Base-by-base conservation (phyloP, 2,329 filamentous ascomycete species). In the Trichophyton mentagrophytes region DNA sequence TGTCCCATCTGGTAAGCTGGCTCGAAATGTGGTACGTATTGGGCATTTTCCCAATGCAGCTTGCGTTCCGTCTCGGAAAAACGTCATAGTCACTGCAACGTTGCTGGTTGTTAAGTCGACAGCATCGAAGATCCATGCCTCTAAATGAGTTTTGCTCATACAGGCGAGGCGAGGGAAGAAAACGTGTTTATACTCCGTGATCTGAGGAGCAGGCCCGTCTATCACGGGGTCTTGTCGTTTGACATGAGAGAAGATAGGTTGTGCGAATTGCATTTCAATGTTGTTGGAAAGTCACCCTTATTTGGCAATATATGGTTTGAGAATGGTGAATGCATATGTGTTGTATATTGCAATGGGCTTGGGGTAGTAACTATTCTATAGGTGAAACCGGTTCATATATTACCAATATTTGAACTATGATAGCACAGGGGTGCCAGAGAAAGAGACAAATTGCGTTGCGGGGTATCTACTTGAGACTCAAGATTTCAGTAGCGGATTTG, bases 101-200 rank as follows among this genome's bases (percentile, higher is more conserved):
- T 58, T 58, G 3, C 17, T 25, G 3, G 13, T 13, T 11, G 25
- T 58, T 6, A 38, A 38, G 38, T 58, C 57, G 38, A 58, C 38
- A 11, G 57, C 57, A 25, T 58, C 57, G 27, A 58, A 58, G n/a
- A 58, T 42, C 57, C 57, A 58, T 58, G 40, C 33, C 9, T 58
- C 57, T 38, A 38, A 33, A 44, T 58, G 57, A n/a, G 57, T 42
- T 46, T 58, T 58, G 38, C 57, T 58, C 38, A 58, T 22, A 30
- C 36, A 40, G n/a, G n/a, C 9, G 15, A 42, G 40, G 17, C 8
- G 33, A 13, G 57, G 57, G 40, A 58, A 58, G 40, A 40, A 58
- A 13, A 20, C 9, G 8, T 58, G 57, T 3, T 58, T 7, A 38
- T 46, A 58, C 25, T 38, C 33, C 1, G 57, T 38, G 17, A 20